Evolutionary conservation across 352 stramenopile genomes (phyloP), one percentile per base, ranked within the genome.

Genomic region (Vaucheria bursata): DNA sequence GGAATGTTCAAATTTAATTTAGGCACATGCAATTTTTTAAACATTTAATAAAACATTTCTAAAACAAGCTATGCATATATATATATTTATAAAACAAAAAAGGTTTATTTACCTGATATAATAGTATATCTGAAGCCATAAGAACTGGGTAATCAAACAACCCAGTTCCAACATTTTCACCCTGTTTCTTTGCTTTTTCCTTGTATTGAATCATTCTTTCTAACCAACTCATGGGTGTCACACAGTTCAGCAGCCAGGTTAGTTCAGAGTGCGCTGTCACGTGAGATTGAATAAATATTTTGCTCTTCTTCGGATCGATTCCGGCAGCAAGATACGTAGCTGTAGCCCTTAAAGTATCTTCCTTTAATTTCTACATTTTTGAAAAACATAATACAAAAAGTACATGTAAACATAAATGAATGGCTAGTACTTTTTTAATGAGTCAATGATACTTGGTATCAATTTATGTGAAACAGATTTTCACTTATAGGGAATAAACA

Each of bases 161-260:
- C 12, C 65, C 65, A 36, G 40, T 35, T 1, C 90, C 91, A 53
- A 94, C 86, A 35, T 89, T 89, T 79, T 92, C 86, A 50, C 85
- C 86, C 31, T 92, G 84, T 69, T 91, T 97, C 79, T 91, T 89
- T 18, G 90, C 85, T 86, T 99, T 99, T 76, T 98, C 94, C 86
- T 99, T 99, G 88, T 97, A 99, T 88, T 99, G 96, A 74, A 97
- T 99, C 96, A 99, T 99, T 75, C 95, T 91, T 81, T 98, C 91
- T 40, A 99, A 86, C 92, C 94, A 98, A 64, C 93, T 95, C 80
- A 99, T 94, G 5, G 96, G 95, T 53, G 94, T 98, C 65, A 97
- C 90, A 85, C 94, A 98, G 77, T 92, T 96, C 64, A 99, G 86
- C 31, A 98, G 87, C 96, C 96, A 99, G 68, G 91, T 87, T 34